A percentile compares a stretch with the other conserved stretches of the same genome.
Conservation (phyloP, 345 rosid species). For the Brassica carinata region DNA sequence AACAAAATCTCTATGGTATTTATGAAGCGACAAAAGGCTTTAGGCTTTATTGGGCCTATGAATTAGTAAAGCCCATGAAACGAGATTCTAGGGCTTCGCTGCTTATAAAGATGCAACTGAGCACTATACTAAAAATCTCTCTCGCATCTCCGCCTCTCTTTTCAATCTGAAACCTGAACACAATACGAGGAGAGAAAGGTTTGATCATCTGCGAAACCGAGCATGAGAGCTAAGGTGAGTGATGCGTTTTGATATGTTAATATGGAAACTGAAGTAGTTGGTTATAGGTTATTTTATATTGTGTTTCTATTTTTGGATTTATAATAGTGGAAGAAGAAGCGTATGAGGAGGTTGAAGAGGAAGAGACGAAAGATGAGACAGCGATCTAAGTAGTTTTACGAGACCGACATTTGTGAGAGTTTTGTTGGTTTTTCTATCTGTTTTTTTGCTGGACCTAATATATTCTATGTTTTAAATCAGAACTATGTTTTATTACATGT, state of each 20-base stretch:
- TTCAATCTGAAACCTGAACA: background rate
- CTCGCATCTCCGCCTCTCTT: background rate
- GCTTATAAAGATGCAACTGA: background rate
- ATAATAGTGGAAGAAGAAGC: background rate
- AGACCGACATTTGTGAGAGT: background rate
- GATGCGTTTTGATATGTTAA: background rate
- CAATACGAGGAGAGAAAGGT: background rate
- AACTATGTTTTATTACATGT: background rate
- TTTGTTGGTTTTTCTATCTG: background rate
- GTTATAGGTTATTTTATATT: background rate
- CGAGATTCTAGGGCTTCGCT: background rate
- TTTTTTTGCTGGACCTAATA: background rate
- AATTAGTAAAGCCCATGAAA: background rate
- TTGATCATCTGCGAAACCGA: background rate
- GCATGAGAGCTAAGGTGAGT: background rate
- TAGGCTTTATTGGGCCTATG: background rate
- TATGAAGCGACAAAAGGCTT: background rate
- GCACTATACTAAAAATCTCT: background rate
- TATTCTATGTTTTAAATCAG: background rate
- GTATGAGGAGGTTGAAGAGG: background rate
- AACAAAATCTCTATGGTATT: no score
- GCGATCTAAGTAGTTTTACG: background rate
- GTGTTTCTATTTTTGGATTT: background rate
- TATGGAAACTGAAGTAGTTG: background rate
- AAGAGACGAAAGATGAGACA: background rate